Conservation (phyloP, 352 stramenopile species). For the Globisporangium cylindrosporum region DNA sequence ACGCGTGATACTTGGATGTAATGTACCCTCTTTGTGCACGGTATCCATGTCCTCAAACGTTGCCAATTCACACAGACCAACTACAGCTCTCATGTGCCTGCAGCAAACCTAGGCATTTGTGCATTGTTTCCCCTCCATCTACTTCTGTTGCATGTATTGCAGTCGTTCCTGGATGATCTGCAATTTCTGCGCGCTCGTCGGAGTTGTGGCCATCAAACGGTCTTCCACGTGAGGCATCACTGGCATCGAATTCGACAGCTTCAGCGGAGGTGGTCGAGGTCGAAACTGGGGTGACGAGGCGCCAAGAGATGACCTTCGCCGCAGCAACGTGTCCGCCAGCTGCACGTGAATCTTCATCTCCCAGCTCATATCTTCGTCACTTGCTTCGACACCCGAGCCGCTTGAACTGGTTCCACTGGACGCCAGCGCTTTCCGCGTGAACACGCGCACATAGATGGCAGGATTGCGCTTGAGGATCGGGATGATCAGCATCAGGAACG, state of each 20-base stretch:
- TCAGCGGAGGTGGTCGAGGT: constrained; percentile 15
- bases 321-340: constrained; percentile 13
- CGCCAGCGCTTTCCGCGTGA: constrained; percentile 30
- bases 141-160: constrained; percentile 41
- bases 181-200: constrained; percentile 29
- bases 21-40: background rate
- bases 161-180: constrained; percentile 66
- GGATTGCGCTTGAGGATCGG: constrained; percentile 60
- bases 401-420: background rate
- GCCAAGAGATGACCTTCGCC: background rate
- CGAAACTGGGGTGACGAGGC: constrained; percentile 12
- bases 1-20: background rate
- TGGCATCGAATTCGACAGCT: background rate
- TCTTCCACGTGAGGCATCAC: constrained; percentile 11
- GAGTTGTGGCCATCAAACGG: constrained; percentile 22
- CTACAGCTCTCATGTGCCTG: background rate
- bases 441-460: constrained; percentile 49
- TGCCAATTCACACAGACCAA: too few relatives aligned
- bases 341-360: constrained; percentile 68
- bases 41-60: too few relatives aligned
- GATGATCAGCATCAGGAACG: constrained; percentile 63
- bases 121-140: background rate
- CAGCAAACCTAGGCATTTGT: background rate
- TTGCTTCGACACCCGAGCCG: constrained; percentile 13
- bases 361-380: constrained; percentile 33